phyloP scores from a whole-genome alignment of 331 rosid species.

The Saraca asoca region DNA sequence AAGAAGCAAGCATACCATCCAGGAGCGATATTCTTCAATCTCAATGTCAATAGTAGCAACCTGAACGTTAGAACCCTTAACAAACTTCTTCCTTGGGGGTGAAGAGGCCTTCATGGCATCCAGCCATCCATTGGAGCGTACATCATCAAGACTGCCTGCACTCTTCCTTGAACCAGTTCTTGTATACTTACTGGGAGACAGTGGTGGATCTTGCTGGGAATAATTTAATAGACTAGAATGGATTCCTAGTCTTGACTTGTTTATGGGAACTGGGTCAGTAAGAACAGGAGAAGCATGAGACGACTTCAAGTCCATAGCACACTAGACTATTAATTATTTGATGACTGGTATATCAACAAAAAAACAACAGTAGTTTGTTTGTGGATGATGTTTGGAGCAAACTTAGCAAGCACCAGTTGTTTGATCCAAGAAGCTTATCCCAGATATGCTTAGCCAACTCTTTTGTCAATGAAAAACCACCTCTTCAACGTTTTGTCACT shows the following conservation, averaged over 20 bases:
- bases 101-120: slow-evolving; percentile 97
- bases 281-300: slow-evolving; percentile 68
- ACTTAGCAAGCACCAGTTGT: slow-evolving; percentile 18
- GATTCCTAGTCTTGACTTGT: slow-evolving; percentile 78
- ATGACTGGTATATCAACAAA: slow-evolving; percentile 7
- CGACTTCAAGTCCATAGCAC: slow-evolving; percentile 73
- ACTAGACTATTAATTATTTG: slow-evolving; percentile 13
- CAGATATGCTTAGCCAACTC: slow-evolving; percentile 61
- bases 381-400: neutral
- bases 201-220: slow-evolving; percentile 64
- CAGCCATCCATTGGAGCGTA: slow-evolving; percentile 79
- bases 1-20: slow-evolving; percentile 59
- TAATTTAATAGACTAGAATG: slow-evolving; percentile 54
- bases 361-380: neutral
- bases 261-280: slow-evolving; percentile 65
- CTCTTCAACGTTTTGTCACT: slow-evolving; percentile 81
- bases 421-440: slow-evolving; percentile 5
- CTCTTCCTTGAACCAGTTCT: slow-evolving; percentile 59
- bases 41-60: slow-evolving; percentile 62
- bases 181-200: slow-evolving; percentile 52
- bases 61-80: slow-evolving; percentile 50
- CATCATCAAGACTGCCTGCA: slow-evolving; percentile 70
- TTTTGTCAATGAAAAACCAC: slow-evolving; percentile 93
- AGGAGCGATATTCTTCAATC: slow-evolving; percentile 52
- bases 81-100: slow-evolving; percentile 76